Evolutionary conservation across 805 yeast species (phyloP), one percentile per base, ranked within the genome.

Genomic region (Cyberlindnera samutprakarnensis): DNA sequence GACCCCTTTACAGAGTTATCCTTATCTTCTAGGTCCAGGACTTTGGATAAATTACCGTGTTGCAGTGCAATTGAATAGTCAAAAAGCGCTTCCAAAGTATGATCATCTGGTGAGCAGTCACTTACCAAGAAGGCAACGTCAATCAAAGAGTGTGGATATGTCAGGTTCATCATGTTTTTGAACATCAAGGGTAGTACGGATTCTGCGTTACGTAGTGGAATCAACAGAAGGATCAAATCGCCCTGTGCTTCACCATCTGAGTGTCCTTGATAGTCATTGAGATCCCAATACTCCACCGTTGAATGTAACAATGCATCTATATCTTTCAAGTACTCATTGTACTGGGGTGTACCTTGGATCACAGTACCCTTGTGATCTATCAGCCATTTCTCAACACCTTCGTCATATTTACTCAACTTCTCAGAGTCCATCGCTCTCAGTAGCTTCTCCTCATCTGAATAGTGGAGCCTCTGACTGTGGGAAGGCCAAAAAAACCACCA

Each of bases 191-290:
- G 87, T 39, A 85, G 59, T 14, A 82, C 88, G 18, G 69, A 64
- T 46, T 73, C 81, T 0, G 95, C 94, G 48, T 85, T 79, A 56
- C 94, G 65, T 39, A 85, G 59, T 8, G 95, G 95, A 49, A 85
- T 70, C 39, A 79, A 65, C 31, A 86, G 58, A 35, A 85, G 59
- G 11, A 85, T 75, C 29, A 75, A 70, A 41, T 85, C 94, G 11
- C 74, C 70, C 13, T 66, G 54, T 7, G 43, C 48, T 12, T 53
- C 54, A 12, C 83, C 86, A 25, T 64, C 58, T 2, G 64, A 47
- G 1, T 68, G 42, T 3, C 87, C 88, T 29, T 53, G 58, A 47
- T 64, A 81, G 24, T 72, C 66, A 35, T 64, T 64, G 42, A 82
- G 60, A 45, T 82, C 90, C 46, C 75, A 80, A 35, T 57, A 64